Evolutionary conservation across 2,329 filamentous ascomycete genomes (phyloP), one percentile per base, ranked within the genome.

Genomic region (Emericellopsis cladophorae): DNA sequence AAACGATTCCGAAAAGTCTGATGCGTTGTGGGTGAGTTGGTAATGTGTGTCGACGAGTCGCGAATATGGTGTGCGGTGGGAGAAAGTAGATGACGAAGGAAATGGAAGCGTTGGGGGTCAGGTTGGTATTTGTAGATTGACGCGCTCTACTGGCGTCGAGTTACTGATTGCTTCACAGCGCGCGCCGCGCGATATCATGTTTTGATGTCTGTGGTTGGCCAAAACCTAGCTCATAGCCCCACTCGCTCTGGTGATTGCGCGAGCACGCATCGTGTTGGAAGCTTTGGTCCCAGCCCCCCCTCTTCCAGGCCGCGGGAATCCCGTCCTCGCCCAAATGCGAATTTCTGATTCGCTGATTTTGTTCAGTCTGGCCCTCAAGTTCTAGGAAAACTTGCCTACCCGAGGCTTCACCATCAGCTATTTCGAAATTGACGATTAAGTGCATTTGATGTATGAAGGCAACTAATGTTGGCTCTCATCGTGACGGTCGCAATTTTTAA

Each of bases 41-140:
- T 22, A 48, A 44, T 48, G 44, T 40, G 42, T 31, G 18, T 42
- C 16, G 24, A 37, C 24, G 31, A 36, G 23, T 23, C 37, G 42
- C 40, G 39, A 16, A 18, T 42, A 48, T 53, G 53, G 56, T 54
- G 51, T 50, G 51, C 56, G 55, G 48, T 55, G 54, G 54, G 55
- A 49, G 31, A 62, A 58, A 63, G 63, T 62, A 65, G 64, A 64
- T 62, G 67, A 61, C 59, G 62, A 57, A 58, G 54, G 53, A 55
- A 57, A 51, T 55, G 57, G 59, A 59, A 60, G 61, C 55, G 63
- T 66, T 59, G 67, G 69, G 70, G 70, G 67, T 66, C 58, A 57
- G 57, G 54, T 64, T 66, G 62, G 61, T 62, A 75, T 76, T 75
- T 76, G 73, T 78, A 77, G 67, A 66, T 73, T 68, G 62, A 67